Evolutionary conservation across 129 eudicot genomes (phyloP).

Genomic region (Helianthus tuberosus): DNA sequence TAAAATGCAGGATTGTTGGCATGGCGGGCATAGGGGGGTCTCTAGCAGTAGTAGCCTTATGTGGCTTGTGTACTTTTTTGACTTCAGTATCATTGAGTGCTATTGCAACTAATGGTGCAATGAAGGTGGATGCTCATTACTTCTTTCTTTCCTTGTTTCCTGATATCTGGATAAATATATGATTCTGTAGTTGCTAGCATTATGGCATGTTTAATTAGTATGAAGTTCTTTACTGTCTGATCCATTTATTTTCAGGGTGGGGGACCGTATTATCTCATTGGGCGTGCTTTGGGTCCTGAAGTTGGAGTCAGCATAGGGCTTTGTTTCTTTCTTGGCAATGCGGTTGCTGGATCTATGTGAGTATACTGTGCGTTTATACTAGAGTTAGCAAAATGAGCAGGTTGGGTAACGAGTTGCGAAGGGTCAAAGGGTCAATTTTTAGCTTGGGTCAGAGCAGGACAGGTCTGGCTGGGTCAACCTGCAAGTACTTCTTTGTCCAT

Average conservation of each 20-base stretch:
- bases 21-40: constrained; percentile 98
- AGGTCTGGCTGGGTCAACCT: neutral
- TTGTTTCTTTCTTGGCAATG: constrained; percentile 98
- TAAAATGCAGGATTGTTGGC: constrained; percentile 92
- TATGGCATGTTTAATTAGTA: constrained; percentile 19
- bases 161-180: neutral
- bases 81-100: constrained; percentile 95
- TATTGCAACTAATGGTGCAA: constrained; percentile 98
- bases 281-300: constrained; percentile 99
- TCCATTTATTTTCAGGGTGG: constrained; percentile 68
- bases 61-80: constrained; percentile 94
- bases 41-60: constrained; percentile 74
- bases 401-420: neutral
- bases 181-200: neutral
- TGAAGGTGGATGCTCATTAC: constrained; percentile 67
- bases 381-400: neutral
- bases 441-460: neutral
- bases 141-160: constrained; percentile 25
- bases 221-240: constrained; percentile 12
- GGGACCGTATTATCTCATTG: constrained; percentile 99
- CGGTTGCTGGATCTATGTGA: constrained; percentile 98
- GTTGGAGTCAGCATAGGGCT: constrained; percentile 99
- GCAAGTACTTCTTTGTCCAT: neutral
- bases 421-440: constrained; percentile 1
- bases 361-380: constrained; percentile 33